Evolutionary conservation across 352 stramenopile genomes (phyloP).

Genomic region (Pythium aquatile): DNA sequence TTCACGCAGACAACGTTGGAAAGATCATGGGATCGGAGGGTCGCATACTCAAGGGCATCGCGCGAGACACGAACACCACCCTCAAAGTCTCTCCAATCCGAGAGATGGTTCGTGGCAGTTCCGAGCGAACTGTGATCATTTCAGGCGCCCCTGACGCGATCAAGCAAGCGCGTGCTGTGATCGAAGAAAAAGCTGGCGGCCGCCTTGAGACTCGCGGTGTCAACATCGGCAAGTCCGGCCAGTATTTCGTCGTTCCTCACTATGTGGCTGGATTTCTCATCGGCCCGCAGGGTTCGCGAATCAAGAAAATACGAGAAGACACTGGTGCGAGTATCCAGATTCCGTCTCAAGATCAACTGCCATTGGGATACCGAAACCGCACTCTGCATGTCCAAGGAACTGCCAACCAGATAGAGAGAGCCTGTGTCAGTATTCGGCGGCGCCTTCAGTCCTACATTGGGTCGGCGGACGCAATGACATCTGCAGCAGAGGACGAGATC

Average conservation of each 20-base stretch:
- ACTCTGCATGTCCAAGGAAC: conserved; percentile 65
- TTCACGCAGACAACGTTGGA: conserved; percentile 45
- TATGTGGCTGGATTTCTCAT: conserved; percentile 50
- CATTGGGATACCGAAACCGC: conserved; percentile 59
- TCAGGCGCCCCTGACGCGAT: conserved; percentile 34
- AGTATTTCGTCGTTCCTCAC: conserved; percentile 71
- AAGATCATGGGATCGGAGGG: conserved; percentile 64
- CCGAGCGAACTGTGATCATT: conserved; percentile 49
- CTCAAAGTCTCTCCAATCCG: conserved; percentile 42
- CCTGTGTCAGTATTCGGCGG: conserved; percentile 35
- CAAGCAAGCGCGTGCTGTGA: conserved; percentile 35
- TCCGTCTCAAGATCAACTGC: conserved; percentile 44
- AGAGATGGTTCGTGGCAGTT: conserved; percentile 42
- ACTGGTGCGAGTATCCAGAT: conserved; percentile 62
- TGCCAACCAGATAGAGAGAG: conserved; percentile 43
- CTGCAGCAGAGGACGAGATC: conserved; percentile 39
- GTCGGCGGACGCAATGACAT: background rate
- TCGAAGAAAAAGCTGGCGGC: conserved; percentile 45
- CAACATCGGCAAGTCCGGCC: conserved; percentile 33
- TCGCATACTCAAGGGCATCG: conserved; percentile 43
- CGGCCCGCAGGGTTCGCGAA: conserved; percentile 36
- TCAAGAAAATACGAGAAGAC: conserved; percentile 42
- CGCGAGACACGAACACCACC: conserved; percentile 36
- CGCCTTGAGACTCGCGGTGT: conserved; percentile 28
- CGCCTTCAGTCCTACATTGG: conserved; percentile 32